Conservation (phyloP, 345 rosid species). For the Syzygium aromaticum region DNA sequence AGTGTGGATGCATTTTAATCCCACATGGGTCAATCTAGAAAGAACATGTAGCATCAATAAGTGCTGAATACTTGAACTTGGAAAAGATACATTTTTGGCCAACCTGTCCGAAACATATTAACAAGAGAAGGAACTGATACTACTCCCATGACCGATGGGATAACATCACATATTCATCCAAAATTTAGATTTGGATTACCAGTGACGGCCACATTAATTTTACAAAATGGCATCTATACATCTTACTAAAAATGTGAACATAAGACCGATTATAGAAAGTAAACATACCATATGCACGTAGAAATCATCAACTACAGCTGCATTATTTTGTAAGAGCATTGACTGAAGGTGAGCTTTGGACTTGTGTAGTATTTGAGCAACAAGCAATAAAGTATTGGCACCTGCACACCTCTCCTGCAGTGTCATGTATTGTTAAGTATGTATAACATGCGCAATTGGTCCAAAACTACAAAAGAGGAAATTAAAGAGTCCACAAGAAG, state of each 20-base stretch:
- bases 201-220: not conserved
- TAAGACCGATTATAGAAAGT: not conserved
- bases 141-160: not conserved
- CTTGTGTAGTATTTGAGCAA: constrained; percentile 75
- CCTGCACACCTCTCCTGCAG: constrained; percentile 93
- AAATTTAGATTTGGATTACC: not conserved
- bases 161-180: not conserved
- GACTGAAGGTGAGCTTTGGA: constrained; percentile 92
- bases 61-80: not conserved
- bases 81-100: not conserved
- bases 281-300: constrained; percentile 57
- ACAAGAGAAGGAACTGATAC: not conserved
- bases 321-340: constrained; percentile 77
- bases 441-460: not conserved
- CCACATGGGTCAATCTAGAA: not conserved
- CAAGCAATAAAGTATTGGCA: constrained; percentile 71
- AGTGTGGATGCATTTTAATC: not conserved
- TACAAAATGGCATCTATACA: not conserved
- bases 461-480: not conserved
- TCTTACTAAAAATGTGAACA: not conserved
- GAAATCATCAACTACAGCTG: constrained; percentile 82
- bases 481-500: not conserved
- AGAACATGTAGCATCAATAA: not conserved
- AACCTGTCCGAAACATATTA: not conserved
- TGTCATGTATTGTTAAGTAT: constrained; percentile 10